These are phyloP conservation scores for Beauveria varroae DNA, from an alignment of 2,329 filamentous ascomycete genomes.

Conservation along the genomic window DNA sequence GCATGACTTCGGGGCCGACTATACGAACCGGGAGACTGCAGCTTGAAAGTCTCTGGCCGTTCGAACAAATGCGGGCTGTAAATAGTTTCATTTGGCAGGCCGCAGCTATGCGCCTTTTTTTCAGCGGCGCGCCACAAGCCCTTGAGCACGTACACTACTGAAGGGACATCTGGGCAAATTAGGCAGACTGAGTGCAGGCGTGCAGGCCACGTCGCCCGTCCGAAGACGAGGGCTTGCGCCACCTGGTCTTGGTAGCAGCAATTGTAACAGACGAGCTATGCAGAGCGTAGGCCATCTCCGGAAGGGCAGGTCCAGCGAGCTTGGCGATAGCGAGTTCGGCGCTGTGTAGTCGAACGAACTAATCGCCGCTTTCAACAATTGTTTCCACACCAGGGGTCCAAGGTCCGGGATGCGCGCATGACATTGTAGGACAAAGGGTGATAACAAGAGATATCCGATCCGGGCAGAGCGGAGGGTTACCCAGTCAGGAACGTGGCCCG, in stretches of 20 bases:
- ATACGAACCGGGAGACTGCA: neutral
- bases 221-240: neutral
- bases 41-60: neutral
- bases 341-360: neutral
- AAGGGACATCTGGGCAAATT: neutral
- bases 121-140: neutral
- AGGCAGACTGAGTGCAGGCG: neutral
- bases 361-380: too few relatives aligned
- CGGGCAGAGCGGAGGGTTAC: neutral
- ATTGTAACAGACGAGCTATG: neutral
- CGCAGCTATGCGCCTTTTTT: neutral
- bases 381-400: too few relatives aligned
- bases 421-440: too few relatives aligned
- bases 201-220: neutral
- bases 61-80: neutral
- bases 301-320: neutral
- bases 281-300: neutral
- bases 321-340: neutral
- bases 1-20: neutral
- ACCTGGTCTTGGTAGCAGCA: neutral
- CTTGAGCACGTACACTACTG: neutral
- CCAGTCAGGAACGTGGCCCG: neutral
- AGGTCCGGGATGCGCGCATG: too few relatives aligned
- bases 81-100: slow-evolving; percentile 1
- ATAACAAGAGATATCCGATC: too few relatives aligned